phyloP scores from a whole-genome alignment of 108 stramenopile species.

The Pinguiococcus pyrenoidosus region DNA sequence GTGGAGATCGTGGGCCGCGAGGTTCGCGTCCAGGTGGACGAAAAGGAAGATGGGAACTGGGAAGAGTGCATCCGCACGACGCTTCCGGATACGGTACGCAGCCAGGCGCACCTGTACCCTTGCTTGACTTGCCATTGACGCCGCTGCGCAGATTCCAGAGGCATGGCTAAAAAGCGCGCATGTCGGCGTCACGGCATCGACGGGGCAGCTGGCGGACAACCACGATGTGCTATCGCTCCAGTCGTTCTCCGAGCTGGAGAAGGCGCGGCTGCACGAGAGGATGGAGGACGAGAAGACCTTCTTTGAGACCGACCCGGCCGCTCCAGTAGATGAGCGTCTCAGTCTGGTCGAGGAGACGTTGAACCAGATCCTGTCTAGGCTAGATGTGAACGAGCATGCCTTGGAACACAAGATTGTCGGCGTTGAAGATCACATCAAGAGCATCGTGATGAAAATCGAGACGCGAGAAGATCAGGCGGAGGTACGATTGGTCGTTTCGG shows the following conservation, averaged over 20 bases:
- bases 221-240: conserved; percentile 43
- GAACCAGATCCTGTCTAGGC: no score
- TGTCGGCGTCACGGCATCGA: conserved; percentile 41
- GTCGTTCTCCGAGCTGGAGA: conserved; percentile 7
- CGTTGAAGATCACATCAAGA: no score
- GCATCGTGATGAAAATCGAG: no score
- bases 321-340: no score
- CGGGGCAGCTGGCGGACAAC: conserved; percentile 56
- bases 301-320: neutral
- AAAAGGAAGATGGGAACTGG: neutral
- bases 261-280: neutral
- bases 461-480: no score
- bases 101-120: neutral
- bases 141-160: neutral
- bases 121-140: neutral
- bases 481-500: no score
- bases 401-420: no score
- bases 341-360: no score
- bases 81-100: no score
- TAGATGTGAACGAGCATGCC: no score
- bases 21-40: no score
- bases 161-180: conserved; percentile 19
- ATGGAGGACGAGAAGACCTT: neutral
- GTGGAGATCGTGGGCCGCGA: neutral
- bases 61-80: no score